These are phyloP conservation scores for Backusella australiensis DNA, from an alignment of 192 early-diverging fungal species.

Conservation along the genomic window DNA sequence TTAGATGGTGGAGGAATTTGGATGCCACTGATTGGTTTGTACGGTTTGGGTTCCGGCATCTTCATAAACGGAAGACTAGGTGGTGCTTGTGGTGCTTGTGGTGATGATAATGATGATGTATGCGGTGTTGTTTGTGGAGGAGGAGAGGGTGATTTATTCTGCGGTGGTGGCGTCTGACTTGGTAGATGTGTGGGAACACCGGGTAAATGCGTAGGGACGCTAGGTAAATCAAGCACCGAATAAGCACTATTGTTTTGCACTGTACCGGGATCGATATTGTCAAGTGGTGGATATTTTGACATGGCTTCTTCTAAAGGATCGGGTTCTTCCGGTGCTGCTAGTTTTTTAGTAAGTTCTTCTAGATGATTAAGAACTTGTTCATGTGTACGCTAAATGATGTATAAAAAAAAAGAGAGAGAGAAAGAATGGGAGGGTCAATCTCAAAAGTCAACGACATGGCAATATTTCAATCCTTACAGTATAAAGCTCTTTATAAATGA, in stretches of 20 bases:
- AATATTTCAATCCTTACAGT: neutral
- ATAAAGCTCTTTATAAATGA: neutral
- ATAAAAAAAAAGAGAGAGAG: neutral
- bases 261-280: neutral
- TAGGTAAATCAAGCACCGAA: neutral
- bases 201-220: conserved; percentile 17
- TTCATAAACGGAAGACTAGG: neutral
- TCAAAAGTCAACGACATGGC: neutral
- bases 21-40: neutral
- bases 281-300: neutral
- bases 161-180: neutral
- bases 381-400: neutral
- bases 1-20: conserved; percentile 21
- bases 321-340: neutral
- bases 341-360: neutral
- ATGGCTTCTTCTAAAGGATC: conserved; percentile 1
- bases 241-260: neutral
- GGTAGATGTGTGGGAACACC: neutral
- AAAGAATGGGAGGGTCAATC: neutral
- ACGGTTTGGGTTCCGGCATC: conserved; percentile 6
- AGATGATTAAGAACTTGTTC: neutral
- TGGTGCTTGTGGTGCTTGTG: neutral
- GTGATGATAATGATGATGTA: neutral
- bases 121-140: neutral
- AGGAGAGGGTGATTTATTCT: neutral